phyloP scores from a whole-genome alignment of 1,284 basidiomycete genomes.

The Malassezia furfur region DNA sequence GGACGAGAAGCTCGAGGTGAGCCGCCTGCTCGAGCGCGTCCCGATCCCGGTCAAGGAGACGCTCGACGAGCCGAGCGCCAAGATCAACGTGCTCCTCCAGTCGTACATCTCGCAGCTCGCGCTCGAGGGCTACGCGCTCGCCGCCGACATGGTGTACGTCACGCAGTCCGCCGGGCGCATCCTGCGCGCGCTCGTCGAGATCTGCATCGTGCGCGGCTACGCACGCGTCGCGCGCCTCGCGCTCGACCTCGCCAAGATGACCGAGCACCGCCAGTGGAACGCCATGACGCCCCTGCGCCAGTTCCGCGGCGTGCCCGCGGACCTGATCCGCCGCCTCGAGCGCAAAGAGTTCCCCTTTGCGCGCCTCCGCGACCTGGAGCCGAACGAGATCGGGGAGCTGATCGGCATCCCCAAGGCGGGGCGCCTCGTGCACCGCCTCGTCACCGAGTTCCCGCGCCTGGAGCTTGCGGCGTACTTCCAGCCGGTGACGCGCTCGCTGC shows the following conservation, averaged over 20 bases:
- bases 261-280: slow-evolving; percentile 67
- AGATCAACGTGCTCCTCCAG: slow-evolving; percentile 93
- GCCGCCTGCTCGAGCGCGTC: slow-evolving; percentile 86
- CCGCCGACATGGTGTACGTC: slow-evolving; percentile 91
- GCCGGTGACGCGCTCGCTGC: slow-evolving; percentile 40
- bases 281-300: slow-evolving; percentile 95
- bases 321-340: slow-evolving; percentile 84
- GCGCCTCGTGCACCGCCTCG: slow-evolving; percentile 79
- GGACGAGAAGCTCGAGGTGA: slow-evolving; percentile 59
- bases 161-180: slow-evolving; percentile 60
- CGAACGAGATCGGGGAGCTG: slow-evolving; percentile 62
- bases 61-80: slow-evolving; percentile 89
- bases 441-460: slow-evolving; percentile 91
- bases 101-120: slow-evolving; percentile 91
- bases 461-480: slow-evolving; percentile 56
- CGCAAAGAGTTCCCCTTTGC: slow-evolving; percentile 68
- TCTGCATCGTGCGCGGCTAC: slow-evolving; percentile 97
- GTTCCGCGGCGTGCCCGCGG: slow-evolving; percentile 76
- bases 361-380: slow-evolving; percentile 41
- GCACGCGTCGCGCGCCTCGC: slow-evolving; percentile 82
- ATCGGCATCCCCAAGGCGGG: slow-evolving; percentile 82
- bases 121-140: slow-evolving; percentile 87
- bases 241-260: slow-evolving; percentile 94
- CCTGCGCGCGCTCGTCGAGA: slow-evolving; percentile 92
- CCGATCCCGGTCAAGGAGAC: slow-evolving; percentile 96